phyloP scores from a whole-genome alignment of 1,139 yeast species.

The Geotrichum armillariae region DNA sequence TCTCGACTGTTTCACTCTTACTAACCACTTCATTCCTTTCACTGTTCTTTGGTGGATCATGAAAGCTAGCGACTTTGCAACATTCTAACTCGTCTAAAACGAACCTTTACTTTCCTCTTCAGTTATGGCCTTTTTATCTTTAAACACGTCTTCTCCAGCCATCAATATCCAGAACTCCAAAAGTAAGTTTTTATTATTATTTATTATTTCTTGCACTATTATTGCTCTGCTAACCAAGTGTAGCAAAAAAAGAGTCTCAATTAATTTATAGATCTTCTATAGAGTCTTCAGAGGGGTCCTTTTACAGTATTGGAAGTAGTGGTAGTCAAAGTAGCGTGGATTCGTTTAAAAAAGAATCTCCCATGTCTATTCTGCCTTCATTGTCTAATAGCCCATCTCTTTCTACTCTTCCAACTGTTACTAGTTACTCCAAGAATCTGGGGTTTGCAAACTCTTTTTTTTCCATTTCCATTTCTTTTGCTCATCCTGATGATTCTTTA shows the following conservation, averaged over 20 bases:
- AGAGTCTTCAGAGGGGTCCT: constrained; percentile 5
- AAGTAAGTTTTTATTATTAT: constrained; percentile 2
- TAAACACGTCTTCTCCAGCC: constrained; percentile 3
- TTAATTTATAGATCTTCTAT: constrained; percentile 4
- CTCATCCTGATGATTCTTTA: constrained; percentile 16
- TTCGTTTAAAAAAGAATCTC: neutral
- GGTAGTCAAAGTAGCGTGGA: constrained; percentile 14
- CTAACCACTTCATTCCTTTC: neutral
- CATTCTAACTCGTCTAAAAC: no score
- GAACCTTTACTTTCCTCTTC: neutral
- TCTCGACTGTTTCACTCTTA: neutral
- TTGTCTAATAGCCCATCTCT: constrained; percentile 1
- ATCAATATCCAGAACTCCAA: constrained; percentile 6
- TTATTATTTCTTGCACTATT: no score
- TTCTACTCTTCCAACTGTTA: constrained; percentile 19
- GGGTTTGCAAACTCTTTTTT: constrained; percentile 24
- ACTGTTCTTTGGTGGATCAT: constrained; percentile 2
- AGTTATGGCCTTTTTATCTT: constrained; percentile 11
- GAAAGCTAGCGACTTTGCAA: no score
- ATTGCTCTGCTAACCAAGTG: constrained; percentile 11
- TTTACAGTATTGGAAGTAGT: constrained; percentile 5
- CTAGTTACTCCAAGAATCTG: constrained; percentile 20
- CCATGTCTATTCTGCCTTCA: constrained; percentile 4
- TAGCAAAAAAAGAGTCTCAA: neutral
- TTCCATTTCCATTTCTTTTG: constrained; percentile 19